phyloP scores from a whole-genome alignment of 768 basidiomycete genomes.

The Tricholoma terreum region DNA sequence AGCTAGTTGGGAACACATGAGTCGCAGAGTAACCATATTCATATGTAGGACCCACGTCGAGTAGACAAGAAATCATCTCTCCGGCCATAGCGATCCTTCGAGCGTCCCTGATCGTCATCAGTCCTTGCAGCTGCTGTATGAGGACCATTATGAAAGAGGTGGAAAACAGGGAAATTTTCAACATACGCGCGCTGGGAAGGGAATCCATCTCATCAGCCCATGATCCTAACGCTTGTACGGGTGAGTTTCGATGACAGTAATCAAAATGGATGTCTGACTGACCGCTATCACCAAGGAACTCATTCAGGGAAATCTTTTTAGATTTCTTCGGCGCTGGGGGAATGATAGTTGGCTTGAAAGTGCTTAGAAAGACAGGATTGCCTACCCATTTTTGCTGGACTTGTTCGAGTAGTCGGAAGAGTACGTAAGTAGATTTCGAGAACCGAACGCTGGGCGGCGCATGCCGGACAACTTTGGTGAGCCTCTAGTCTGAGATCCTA shows the following conservation, averaged over 20 bases:
- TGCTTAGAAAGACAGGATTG: neutral
- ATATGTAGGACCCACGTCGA: slow-evolving; percentile 47
- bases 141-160: slow-evolving; percentile 14
- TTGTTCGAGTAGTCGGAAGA: slow-evolving; percentile 13
- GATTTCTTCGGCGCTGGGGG: slow-evolving; percentile 81
- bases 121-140: slow-evolving; percentile 60
- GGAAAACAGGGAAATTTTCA: neutral
- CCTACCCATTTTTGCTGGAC: slow-evolving; percentile 14
- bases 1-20: slow-evolving; percentile 29
- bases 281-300: slow-evolving; percentile 89
- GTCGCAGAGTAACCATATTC: slow-evolving; percentile 3
- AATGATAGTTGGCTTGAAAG: neutral
- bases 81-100: slow-evolving; percentile 53
- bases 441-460: slow-evolving; percentile 9
- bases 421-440: slow-evolving; percentile 11
- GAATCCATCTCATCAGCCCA: slow-evolving; percentile 99
- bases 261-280: slow-evolving; percentile 33
- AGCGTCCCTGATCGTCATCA: slow-evolving; percentile 59
- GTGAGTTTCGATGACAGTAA: slow-evolving; percentile 9
- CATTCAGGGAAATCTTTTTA: slow-evolving; percentile 90
- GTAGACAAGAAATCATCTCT: slow-evolving; percentile 64
- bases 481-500: no score
- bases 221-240: slow-evolving; percentile 70
- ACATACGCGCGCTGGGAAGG: slow-evolving; percentile 91
- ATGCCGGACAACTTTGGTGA: neutral